Evolutionary conservation across 2,329 filamentous ascomycete species (phyloP), one percentile per base, ranked within the genome.

Genomic region (Leptosphaerulina australis): DNA sequence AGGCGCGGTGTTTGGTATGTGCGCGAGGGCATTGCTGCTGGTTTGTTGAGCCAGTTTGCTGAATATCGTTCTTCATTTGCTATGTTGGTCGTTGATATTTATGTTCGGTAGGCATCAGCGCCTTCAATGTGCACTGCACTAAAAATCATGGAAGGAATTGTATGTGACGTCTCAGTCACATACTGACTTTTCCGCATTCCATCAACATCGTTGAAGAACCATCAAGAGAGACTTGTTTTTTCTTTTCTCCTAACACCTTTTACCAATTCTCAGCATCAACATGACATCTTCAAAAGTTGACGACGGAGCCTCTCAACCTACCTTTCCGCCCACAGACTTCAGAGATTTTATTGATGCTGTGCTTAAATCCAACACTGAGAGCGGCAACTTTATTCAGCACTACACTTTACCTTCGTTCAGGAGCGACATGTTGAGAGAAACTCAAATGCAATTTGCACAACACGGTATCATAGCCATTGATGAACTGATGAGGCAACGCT

Each of bases 331-430:
- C 1, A 41, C 29, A 12, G 41, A 43, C 14, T 46, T 51, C 31
- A 35, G 31, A 11, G 14, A 30, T 3, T 52, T 52, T 17, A 28
- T 52, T 9, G 18, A 45, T 2, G 25, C 25, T 10, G 9, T 41
- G 11, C 49, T 46, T n/a, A 25, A 35, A 7, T 24, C 26, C 14
- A 46, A 37, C 12, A 14, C 20, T 4, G 4, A 2, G 4, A 33
- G 43, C 7, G 17, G 35, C 5, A 10, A 7, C 4, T 9, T 43
- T 2, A 8, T 38, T 6, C 15, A 11, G 2, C 17, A 14, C 5
- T 17, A 33, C 17, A 4, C 10, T 4, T 12, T 21, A 9, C n/a
- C 4, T 22, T 17, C 8, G 12, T 12, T 5, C 18, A 2, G 2
- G 14, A 4, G 3, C 3, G 3, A 11, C 1, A 0, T n/a, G 6